These are phyloP conservation scores for Oryza officinalis DNA, from an alignment of 176 grass and related monocot genomes.

Conservation along the genomic window DNA sequence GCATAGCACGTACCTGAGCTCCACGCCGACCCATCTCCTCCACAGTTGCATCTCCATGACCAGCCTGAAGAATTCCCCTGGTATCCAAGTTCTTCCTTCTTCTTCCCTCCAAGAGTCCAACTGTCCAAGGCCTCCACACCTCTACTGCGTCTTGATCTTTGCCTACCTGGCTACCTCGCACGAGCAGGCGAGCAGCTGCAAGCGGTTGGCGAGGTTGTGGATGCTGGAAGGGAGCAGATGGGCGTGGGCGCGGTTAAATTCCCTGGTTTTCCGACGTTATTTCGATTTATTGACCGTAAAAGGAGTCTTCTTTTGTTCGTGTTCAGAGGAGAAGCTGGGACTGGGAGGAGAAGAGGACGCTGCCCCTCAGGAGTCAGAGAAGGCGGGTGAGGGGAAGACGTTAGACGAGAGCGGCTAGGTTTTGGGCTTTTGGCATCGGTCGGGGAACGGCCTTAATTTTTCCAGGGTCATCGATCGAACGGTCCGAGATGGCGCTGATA, in stretches of 20 bases:
- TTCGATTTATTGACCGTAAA: neutral
- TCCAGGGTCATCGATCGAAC: neutral
- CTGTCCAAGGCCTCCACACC: neutral
- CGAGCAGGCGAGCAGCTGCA: neutral
- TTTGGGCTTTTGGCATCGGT: neutral
- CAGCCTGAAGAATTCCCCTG: neutral
- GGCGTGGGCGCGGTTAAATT: neutral
- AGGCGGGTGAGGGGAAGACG: conserved; percentile 17
- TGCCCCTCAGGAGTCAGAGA: neutral
- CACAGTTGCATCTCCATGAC: neutral
- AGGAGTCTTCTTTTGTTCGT: neutral
- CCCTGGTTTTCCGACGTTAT: neutral
- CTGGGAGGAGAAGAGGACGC: neutral
- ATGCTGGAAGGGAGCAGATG: neutral
- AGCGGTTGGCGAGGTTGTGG: neutral
- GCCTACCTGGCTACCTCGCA: neutral
- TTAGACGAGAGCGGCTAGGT: neutral
- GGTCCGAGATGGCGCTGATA: too few species aligned
- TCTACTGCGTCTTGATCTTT: neutral
- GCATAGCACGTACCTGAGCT: conserved; percentile 19
- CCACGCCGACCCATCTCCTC: neutral
- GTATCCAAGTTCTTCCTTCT: neutral
- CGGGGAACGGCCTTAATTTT: neutral
- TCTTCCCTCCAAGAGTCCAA: too few species aligned
- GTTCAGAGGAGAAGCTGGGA: neutral